Conservation (phyloP, 73 alveolate species). For the Paramecium primaurelia region DNA sequence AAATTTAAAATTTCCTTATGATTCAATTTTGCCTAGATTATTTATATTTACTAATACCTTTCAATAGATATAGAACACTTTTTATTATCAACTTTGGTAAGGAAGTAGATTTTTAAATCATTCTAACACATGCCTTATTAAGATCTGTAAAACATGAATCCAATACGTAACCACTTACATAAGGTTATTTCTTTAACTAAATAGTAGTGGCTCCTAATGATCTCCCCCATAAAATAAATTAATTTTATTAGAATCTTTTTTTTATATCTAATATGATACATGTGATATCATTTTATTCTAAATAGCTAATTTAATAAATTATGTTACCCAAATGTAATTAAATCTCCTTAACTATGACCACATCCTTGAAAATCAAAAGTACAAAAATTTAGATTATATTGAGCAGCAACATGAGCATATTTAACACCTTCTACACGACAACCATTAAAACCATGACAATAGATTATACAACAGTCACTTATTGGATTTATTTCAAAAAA, state of each 20-base stretch:
- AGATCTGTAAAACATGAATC: slow-evolving; percentile 6
- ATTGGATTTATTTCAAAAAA: background rate
- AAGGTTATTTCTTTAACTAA: background rate
- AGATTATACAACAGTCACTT: background rate
- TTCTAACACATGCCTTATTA: background rate
- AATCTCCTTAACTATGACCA: slow-evolving; percentile 8
- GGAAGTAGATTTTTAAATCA: background rate
- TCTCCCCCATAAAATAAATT: slow-evolving; percentile 22
- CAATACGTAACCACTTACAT: background rate
- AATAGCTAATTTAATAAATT: background rate
- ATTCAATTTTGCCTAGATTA: background rate
- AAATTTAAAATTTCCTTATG: background rate
- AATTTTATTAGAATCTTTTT: background rate
- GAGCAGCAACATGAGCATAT: slow-evolving; percentile 15
- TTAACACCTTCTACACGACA: slow-evolving; percentile 38
- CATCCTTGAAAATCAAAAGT: slow-evolving; percentile 42
- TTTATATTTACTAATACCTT: background rate
- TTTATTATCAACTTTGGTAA: background rate
- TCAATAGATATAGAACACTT: background rate
- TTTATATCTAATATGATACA: background rate
- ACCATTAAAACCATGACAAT: slow-evolving; percentile 47
- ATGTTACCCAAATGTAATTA: slow-evolving; percentile 10
- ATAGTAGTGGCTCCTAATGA: slow-evolving; percentile 52
- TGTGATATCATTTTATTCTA: background rate
- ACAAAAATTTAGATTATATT: slow-evolving; percentile 11